These are phyloP conservation scores for Aspergillus asperescens DNA, from an alignment of 495 filamentous ascomycete genomes.

Conservation along the genomic window DNA sequence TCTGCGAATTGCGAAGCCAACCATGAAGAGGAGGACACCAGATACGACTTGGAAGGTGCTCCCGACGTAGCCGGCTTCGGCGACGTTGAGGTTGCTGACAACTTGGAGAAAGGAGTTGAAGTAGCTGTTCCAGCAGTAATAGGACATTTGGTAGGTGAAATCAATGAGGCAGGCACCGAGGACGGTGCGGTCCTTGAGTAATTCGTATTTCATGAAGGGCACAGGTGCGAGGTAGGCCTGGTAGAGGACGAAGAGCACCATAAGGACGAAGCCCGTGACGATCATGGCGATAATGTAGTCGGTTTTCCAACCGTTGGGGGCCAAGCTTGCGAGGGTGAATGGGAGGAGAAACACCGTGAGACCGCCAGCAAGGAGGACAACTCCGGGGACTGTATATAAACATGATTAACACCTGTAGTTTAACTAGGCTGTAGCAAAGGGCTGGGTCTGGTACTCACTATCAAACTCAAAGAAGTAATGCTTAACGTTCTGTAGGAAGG, in stretches of 20 bases:
- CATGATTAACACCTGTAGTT: too few species aligned
- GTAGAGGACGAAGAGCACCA: conserved; percentile 52
- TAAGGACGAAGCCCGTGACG: conserved; percentile 48
- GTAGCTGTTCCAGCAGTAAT: conserved; percentile 52
- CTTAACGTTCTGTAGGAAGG: conserved; percentile 33
- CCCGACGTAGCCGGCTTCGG: conserved; percentile 49
- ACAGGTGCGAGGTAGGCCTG: conserved; percentile 50
- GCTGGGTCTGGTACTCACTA: conserved; percentile 31
- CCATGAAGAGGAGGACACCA: conserved; percentile 40
- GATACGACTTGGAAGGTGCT: conserved; percentile 48
- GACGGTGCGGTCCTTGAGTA: conserved; percentile 59
- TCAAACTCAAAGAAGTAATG: conserved; percentile 58
- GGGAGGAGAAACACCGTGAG: conserved; percentile 57
- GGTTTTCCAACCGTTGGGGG: conserved; percentile 42
- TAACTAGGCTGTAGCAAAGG: too few species aligned
- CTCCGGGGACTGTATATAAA: conserved; percentile 44
- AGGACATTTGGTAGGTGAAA: conserved; percentile 52
- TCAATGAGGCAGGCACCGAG: conserved; percentile 57
- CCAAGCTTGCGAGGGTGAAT: conserved; percentile 46
- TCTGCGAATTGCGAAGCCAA: conserved; percentile 46
- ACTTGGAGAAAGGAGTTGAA: conserved; percentile 70
- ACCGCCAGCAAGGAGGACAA: conserved; percentile 51
- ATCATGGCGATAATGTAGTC: conserved; percentile 51
- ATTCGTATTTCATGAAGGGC: conserved; percentile 55
- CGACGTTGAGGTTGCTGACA: conserved; percentile 52